phyloP scores from a whole-genome alignment of 176 grass and related monocot species.

The Avena eriantha region DNA sequence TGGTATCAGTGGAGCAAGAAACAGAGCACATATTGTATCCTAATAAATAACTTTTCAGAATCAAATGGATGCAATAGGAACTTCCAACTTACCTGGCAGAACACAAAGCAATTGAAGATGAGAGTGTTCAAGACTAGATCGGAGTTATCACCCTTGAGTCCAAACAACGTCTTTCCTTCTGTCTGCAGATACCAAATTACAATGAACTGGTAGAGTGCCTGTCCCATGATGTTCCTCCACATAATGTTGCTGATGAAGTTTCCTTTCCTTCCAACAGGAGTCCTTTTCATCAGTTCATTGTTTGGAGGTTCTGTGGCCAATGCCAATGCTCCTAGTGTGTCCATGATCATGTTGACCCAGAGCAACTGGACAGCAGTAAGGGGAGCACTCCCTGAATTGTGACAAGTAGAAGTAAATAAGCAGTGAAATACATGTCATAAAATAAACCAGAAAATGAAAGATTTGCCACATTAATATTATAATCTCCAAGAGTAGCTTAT shows the following conservation, averaged over 20 bases:
- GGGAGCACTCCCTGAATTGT: constrained; percentile 76
- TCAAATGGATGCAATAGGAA: constrained; percentile 3
- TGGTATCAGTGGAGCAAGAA: constrained; percentile 15
- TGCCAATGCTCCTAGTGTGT: constrained; percentile 94
- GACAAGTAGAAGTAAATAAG: constrained; percentile 18
- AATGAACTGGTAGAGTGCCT: constrained; percentile 86
- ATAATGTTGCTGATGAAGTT: constrained; percentile 96
- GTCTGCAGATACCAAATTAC: constrained; percentile 98
- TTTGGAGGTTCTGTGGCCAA: constrained; percentile 97
- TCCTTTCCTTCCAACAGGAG: constrained; percentile 93
- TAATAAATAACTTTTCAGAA: constrained; percentile 4
- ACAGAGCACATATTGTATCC: background rate
- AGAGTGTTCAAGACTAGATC: constrained; percentile 90
- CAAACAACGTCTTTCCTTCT: constrained; percentile 79
- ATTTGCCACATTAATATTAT: background rate
- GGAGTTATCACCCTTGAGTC: constrained; percentile 64
- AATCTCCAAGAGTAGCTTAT: background rate
- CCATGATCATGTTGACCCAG: constrained; percentile 99
- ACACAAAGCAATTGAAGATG: constrained; percentile 97
- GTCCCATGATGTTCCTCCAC: constrained; percentile 97
- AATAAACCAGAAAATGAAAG: constrained; percentile 16
- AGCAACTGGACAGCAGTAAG: constrained; percentile 97
- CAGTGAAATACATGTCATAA: constrained; percentile 5
- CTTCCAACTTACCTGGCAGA: constrained; percentile 78
- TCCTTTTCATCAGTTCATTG: constrained; percentile 81